Conservation (phyloP, 2,329 filamentous ascomycete species). For the Paraconiothyrium brasiliense region DNA sequence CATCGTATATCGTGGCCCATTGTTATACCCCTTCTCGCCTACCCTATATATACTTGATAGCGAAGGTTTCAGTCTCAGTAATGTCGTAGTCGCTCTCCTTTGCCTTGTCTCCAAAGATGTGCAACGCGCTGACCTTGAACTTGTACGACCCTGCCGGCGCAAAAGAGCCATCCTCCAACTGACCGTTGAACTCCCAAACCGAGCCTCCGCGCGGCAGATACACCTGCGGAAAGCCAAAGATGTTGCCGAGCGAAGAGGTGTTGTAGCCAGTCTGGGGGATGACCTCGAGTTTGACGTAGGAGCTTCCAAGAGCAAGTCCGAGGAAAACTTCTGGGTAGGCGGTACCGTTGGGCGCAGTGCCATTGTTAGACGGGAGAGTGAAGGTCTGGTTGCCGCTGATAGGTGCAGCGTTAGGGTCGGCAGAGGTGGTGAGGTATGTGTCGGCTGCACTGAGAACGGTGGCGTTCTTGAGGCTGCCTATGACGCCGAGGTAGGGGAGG, state of each 20-base stretch:
- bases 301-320: slow-evolving; percentile 15
- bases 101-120: slow-evolving; percentile 22
- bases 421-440: slow-evolving; percentile 13
- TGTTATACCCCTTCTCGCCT: not conserved
- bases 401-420: slow-evolving; percentile 3
- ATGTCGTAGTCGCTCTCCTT: slow-evolving; percentile 13
- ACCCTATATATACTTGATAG: slow-evolving; percentile 16
- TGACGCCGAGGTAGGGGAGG: slow-evolving; percentile 23
- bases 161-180: slow-evolving; percentile 25
- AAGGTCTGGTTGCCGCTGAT: slow-evolving; percentile 10
- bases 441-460: slow-evolving; percentile 14
- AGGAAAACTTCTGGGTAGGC: slow-evolving; percentile 14
- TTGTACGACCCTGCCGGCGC: slow-evolving; percentile 27
- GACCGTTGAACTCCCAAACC: slow-evolving; percentile 24
- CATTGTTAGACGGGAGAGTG: slow-evolving; percentile 10
- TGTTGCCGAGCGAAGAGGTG: slow-evolving; percentile 14
- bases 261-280: slow-evolving; percentile 13
- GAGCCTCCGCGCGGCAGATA: slow-evolving; percentile 15
- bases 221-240: slow-evolving; percentile 18
- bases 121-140: slow-evolving; percentile 24
- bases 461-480: slow-evolving; percentile 15
- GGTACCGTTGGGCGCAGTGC: slow-evolving; percentile 13
- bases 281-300: slow-evolving; percentile 19
- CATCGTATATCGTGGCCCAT: not conserved
- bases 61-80: slow-evolving; percentile 16